Percentiles rank a stretch among this genome's conserved stretches.
Conservation (phyloP, 2,329 filamentous ascomycete species). For the Xenoacremonium recifei region DNA sequence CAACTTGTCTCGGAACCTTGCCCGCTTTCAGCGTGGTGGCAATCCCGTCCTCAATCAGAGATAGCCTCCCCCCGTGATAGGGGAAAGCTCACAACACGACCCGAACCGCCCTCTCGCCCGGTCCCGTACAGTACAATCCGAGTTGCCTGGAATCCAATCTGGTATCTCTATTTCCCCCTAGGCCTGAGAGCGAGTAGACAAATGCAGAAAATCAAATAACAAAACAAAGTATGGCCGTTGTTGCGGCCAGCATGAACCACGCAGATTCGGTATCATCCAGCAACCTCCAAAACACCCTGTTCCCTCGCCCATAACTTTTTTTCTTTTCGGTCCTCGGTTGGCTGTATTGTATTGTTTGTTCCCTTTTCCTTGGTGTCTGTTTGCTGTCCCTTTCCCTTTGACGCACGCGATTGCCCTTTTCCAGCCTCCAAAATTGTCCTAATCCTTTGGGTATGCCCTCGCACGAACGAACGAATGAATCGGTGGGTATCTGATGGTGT, state of each 20-base stretch:
- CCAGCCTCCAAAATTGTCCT: background rate
- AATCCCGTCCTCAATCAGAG: too few species aligned
- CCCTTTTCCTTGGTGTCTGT: constrained; percentile 5
- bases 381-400: constrained; percentile 5
- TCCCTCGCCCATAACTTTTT: constrained; percentile 6
- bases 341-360: constrained; percentile 1
- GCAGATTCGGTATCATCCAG: background rate
- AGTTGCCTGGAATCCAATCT: constrained; percentile 9
- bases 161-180: constrained; percentile 5
- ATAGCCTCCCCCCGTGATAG: too few species aligned
- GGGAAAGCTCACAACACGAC: constrained; percentile 1
- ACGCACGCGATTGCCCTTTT: constrained; percentile 4
- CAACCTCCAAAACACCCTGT: constrained; percentile 4
- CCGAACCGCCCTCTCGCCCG: background rate
- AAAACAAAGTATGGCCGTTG: background rate
- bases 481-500: constrained; percentile 11
- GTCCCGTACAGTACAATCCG: constrained; percentile 2
- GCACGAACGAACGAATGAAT: constrained; percentile 12
- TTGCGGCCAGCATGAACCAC: background rate
- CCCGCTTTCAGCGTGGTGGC: too few species aligned
- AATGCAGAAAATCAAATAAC: constrained; percentile 3
- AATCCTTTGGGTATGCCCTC: constrained; percentile 1
- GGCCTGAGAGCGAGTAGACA: constrained; percentile 1
- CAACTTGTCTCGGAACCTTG: too few species aligned
- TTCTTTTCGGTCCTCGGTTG: constrained; percentile 4